Base-by-base conservation (phyloP, 106 monocot genomes). In the Dioscorea dumetorum region DNA sequence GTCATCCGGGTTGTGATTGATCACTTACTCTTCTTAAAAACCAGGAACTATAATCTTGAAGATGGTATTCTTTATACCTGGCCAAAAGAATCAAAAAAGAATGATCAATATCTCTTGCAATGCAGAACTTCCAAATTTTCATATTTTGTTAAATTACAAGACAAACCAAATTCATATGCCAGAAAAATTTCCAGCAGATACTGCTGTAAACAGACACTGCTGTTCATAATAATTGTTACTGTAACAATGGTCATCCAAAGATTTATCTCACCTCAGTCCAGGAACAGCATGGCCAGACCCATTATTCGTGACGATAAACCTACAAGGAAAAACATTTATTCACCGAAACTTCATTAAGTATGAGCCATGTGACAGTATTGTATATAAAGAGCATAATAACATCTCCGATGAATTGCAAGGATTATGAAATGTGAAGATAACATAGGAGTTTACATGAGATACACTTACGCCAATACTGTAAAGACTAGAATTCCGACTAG, bases 21-120 rank as follows among this genome's bases (percentile, higher is more conserved):
- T 28, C 28, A 28, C 83, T 82, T 61, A 90, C 97, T 73, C 87
- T 79, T 61, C 83, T 92, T 66, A 80, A 48, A 68, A 97, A 97
- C 89, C 92, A 92, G 49, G 81, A 48, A 70, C 80, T 84, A 58
- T 92, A 97, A 74, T 97, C 97, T 79, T 97, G 80, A 77, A 97
- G 92, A 78, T 83, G 97, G 80, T 97, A 97, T 67, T 97, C 97
- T 70, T 92, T 90, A 72, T 89, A 97, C 80, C 95, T 95, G 41
- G 53, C 22, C 18, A 71, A 12, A 65, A 41, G 20, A 34, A 50
- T 16, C 18, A 2, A 58, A 54, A 41, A 41, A 41, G 41, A 41
- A 10, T 8, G 10, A 41, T 41, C 41, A 41, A 10, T 10, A 41
- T 41, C 41, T 41, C 9, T 8, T 8, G 6, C 41, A 41, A 41